These are phyloP conservation scores for Platismatia glauca DNA, from an alignment of 495 filamentous ascomycete species.

Conservation along the genomic window DNA sequence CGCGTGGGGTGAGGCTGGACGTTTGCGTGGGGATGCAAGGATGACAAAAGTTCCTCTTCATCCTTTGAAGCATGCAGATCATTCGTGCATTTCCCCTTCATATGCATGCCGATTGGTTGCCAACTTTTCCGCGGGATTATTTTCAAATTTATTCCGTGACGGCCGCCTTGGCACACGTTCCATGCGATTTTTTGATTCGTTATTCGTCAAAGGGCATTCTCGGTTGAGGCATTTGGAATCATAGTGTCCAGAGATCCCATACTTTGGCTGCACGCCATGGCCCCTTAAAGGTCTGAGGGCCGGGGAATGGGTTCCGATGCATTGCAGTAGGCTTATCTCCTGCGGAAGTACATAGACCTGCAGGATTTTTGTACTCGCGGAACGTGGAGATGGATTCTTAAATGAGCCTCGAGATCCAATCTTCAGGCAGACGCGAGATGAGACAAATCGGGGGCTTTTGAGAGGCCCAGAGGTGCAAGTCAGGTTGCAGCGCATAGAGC, in stretches of 20 bases:
- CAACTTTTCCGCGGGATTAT: not conserved
- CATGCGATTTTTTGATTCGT: not conserved
- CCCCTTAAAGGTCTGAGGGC: not conserved
- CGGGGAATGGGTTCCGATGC: not conserved
- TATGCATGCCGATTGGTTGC: not conserved
- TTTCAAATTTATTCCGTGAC: not conserved
- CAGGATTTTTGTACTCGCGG: not conserved
- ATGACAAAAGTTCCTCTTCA: not conserved
- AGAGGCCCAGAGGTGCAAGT: not conserved
- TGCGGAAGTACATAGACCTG: not conserved
- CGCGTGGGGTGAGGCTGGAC: constrained; percentile 4
- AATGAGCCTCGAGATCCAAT: not conserved
- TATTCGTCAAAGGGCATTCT: not conserved
- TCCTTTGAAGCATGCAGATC: not conserved
- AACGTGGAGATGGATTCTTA: not conserved
- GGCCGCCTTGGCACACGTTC: not conserved
- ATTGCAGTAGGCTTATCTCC: not conserved
- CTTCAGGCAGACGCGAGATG: not conserved
- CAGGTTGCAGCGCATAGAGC: not conserved
- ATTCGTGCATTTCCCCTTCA: not conserved
- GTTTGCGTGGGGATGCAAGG: not conserved
- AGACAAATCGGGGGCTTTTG: not conserved
- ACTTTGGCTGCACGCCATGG: not conserved
- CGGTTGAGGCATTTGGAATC: not conserved
- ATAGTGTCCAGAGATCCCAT: not conserved